Base-by-base conservation (phyloP, 805 yeast species). In the Tetrapisispora phaffii region DNA sequence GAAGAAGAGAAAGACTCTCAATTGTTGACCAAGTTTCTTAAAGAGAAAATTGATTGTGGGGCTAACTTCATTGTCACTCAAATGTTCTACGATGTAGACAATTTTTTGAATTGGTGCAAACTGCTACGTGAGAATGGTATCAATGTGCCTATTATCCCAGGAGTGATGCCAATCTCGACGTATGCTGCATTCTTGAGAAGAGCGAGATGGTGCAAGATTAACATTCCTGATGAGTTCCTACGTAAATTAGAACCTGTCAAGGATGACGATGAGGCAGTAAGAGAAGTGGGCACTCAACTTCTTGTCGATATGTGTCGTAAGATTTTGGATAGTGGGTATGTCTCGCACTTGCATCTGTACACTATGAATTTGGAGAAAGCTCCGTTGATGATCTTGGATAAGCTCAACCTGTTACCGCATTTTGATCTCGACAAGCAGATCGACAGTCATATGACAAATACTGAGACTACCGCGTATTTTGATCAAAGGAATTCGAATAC, bases 111-210 rank as follows among this genome's bases (percentile, higher is more conserved):
- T 12, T 93, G 98, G 98, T 86, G 93, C 56, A 63, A 71, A 17
- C 66, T 70, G 48, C 75, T 90, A 45, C 76, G 90, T 53, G 78
- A 72, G 20, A 69, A 70, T 20, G 97, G 96, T 20, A 75, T 93
- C 51, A 71, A 72, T 34, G 79, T 85, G 44, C 97, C 97, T 24
- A 85, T 93, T 52, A 82, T 93, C 48, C 98, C 98, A 1, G 98
- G 98, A 13, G 88, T 93, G 65, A 93, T 93, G 98, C 98, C 98
- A 20, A 89, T 93, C 47, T 80, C 95, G n/a, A 86, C 96, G 3
- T 89, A 90, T 66, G 84, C 94, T 22, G 79, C 96, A 3, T 93
- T 93, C 62, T 65, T 88, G 50, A 82, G 98, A 70, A 79, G 98
- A 63, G 96, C 96, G 17, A 79, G 79, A 44, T 93, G 98, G 98